Evolutionary conservation across 2,329 filamentous ascomycete genomes (phyloP), one percentile per base, ranked within the genome.

Genomic region (Fusarium sp.): DNA sequence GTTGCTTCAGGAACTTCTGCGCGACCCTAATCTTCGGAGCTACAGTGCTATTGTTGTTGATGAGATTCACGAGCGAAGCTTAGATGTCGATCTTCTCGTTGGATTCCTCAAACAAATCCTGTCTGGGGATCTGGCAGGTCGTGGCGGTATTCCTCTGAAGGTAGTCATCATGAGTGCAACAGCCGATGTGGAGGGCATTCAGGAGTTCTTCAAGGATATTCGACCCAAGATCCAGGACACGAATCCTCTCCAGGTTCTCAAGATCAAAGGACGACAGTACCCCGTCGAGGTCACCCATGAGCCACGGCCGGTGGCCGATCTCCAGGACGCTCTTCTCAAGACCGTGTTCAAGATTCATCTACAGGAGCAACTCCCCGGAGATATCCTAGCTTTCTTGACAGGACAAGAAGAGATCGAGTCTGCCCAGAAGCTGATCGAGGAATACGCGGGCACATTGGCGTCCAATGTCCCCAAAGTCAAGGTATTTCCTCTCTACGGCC

Each of bases 91-190:
- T 81, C 81, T 99, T 25, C 85, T 97, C 9, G 84, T 96, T 25
- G 96, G 96, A 0, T 98, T 99, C 70, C 77, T 99, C 67, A 92
- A 92, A 76, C 90, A 91, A 65, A 87, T 98, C 50, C 81, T 96
- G 1, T 82, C 84, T 1, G 83, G 86, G 2, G 84, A 89, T 60
- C 86, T 87, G 36, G 83, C 86, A 46, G 89, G 89, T 6, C 87
- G 91, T 4, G 89, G 90, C 7, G 91, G 91, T 5, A 82, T 91
- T 29, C 90, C 91, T 1, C 82, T 99, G 61, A 98, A 97, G 78
- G 89, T 98, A 4, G 87, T 97, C 33, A 88, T 98, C 76, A 99
- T 99, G 96, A 97, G 94, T 84, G 96, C 96, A 54, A 99, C 96
- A 6, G 93, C 93, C 36, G 93, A 98, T 78, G 89, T 97, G 62